Base-by-base conservation (phyloP, 1,284 basidiomycete species). In the Puccinia coronata region DNA sequence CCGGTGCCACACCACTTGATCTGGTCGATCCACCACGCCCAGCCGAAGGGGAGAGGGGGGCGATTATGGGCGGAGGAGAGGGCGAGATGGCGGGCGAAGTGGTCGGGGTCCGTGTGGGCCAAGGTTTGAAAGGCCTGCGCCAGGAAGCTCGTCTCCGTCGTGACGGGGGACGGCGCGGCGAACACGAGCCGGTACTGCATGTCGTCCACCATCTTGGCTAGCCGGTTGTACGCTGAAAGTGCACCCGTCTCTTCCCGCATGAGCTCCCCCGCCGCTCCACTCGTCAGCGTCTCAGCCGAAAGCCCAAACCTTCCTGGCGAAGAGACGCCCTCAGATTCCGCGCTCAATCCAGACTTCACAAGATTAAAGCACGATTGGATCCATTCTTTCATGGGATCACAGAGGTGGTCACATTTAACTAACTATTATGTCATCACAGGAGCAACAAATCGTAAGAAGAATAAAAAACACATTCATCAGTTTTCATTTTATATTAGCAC, bases 361-460 rank as follows among this genome's bases (percentile, higher is more conserved):
- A 80, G 57, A 49, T 73, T 47, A n/a, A 80, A 73, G 39, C 69
- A 53, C 47, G 41, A 49, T 34, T 55, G 39, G 41, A 80, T 63
- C 79, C 79, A 80, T 47, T 73, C 70, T 41, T 80, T 80, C 9
- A 80, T 43, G 4, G 79, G 70, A 43, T 61, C 31, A 73, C 79
- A 80, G 31, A 80, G 70, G 25, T 80, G 34, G 20, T 65, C 23
- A 53, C 71, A 72, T 53, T 36, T 61, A 39, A 73, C 70, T 12
- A 80, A 49, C 79, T 80, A n/a, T 8, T 47, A 23, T 20, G 28
- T 12, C 16, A 14, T 63, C 28, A 25, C 23, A 2, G 25, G 51
- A 73, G 39, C n/a, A 67, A 6, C 39, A 11, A 47, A n/a, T 36
- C n/a, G 28, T 25, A 6, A 28, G 6, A n/a, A n/a, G n/a, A n/a